phyloP scores from a whole-genome alignment of 176 grass and related monocot genomes.

The Neostapfia colusana region DNA sequence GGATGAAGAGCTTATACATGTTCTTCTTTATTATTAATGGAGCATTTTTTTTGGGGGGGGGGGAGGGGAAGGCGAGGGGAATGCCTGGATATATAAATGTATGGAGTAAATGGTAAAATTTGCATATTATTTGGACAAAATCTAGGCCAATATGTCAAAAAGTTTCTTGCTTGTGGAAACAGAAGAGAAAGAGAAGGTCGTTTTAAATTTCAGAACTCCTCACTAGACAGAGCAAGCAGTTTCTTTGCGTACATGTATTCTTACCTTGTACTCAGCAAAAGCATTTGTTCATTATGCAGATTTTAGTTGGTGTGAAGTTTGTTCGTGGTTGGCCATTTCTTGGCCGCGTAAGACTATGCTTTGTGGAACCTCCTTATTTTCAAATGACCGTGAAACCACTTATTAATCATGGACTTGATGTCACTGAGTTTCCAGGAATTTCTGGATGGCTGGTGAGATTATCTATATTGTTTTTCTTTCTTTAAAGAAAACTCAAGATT shows the following conservation, averaged over 20 bases:
- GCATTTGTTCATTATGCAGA: constrained; percentile 48
- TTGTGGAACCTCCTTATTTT: constrained; percentile 97
- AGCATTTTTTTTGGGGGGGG: no score
- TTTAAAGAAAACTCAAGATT: neutral
- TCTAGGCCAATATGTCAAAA: neutral
- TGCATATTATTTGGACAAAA: neutral
- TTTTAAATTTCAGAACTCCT: constrained; percentile 11
- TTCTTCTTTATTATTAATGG: constrained; percentile 12
- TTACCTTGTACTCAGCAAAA: constrained; percentile 31
- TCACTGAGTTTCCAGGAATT: constrained; percentile 92
- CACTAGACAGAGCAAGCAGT: constrained; percentile 7
- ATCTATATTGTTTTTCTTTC: neutral
- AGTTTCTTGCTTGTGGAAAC: constrained; percentile 6
- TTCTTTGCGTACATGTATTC: constrained; percentile 20
- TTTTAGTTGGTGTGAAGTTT: constrained; percentile 94
- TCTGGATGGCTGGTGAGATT: constrained; percentile 87
- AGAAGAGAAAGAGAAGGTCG: neutral
- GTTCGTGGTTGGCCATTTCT: constrained; percentile 85
- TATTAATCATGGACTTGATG: constrained; percentile 82
- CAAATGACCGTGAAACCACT: constrained; percentile 96
- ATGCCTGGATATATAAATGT: neutral
- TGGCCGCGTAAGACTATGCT: constrained; percentile 85
- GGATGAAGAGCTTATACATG: constrained; percentile 2
- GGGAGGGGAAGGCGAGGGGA: no score
- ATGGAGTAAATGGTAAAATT: neutral